Conservation (phyloP, 1,284 basidiomycete species). For the Trametes versicolor region DNA sequence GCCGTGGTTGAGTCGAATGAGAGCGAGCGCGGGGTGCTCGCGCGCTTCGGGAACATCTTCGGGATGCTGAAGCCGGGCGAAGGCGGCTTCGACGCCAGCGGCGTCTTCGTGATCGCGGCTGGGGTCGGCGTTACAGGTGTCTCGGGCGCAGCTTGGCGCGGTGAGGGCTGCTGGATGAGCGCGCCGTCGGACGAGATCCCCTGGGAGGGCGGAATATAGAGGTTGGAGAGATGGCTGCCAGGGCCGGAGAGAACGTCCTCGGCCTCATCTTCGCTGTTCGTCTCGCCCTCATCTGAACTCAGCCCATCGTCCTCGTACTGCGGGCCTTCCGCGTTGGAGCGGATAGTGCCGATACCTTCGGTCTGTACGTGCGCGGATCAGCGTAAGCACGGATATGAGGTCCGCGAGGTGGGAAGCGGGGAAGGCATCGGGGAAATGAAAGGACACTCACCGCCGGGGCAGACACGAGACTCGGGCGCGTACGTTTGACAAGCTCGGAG, state of each 20-base stretch:
- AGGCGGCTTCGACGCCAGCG: constrained; percentile 39
- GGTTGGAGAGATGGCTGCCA: constrained; percentile 27
- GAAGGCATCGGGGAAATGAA: constrained; percentile 10
- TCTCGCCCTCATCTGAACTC: constrained; percentile 65
- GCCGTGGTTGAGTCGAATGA: constrained; percentile 45
- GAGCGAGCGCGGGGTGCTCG: constrained; percentile 43
- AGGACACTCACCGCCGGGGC: constrained; percentile 78
- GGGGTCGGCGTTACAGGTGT: constrained; percentile 37
- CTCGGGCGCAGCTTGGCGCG: constrained; percentile 22
- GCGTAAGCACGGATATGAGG: not conserved
- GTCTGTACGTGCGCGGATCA: constrained; percentile 59
- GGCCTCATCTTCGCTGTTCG: constrained; percentile 48
- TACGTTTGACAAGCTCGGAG: constrained; percentile 69
- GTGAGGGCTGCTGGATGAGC: constrained; percentile 26
- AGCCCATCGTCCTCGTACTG: constrained; percentile 82
- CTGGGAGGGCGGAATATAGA: constrained; percentile 33
- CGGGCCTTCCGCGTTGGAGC: constrained; percentile 67
- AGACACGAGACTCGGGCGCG: constrained; percentile 73
- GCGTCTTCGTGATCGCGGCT: constrained; percentile 35
- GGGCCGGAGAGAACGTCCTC: constrained; percentile 42
- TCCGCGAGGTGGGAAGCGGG: not conserved
- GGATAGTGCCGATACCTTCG: constrained; percentile 88
- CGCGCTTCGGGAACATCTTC: constrained; percentile 50
- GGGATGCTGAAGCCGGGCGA: constrained; percentile 45
- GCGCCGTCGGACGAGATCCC: constrained; percentile 18